Percentiles rank a stretch among this genome's conserved stretches.
Evolutionary conservation across 345 rosid species (phyloP).

Genomic region (Capsella bursapastoris): DNA sequence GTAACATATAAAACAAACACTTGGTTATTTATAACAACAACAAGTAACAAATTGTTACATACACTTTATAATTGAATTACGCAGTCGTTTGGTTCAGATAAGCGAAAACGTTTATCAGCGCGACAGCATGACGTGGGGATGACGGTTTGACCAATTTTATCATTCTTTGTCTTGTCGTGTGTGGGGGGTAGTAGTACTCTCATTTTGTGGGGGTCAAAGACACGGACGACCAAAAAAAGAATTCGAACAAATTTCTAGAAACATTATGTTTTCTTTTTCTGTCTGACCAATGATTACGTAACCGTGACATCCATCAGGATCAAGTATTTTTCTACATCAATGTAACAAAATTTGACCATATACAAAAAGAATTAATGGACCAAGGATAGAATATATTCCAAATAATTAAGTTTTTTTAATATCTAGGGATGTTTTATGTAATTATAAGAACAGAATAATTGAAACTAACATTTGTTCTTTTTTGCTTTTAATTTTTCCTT

Average conservation of each 20-base stretch:
- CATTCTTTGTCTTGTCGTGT: neutral
- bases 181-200: too few species aligned
- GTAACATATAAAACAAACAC: too few species aligned
- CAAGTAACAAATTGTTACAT: too few species aligned
- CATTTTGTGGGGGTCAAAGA: constrained; percentile 1
- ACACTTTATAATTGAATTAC: neutral
- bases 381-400: neutral
- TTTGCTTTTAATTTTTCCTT: too few species aligned
- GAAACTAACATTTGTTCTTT: too few species aligned
- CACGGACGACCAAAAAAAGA: neutral
- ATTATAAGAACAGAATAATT: too few species aligned
- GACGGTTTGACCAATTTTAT: neutral
- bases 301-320: constrained; percentile 3
- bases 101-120: constrained; percentile 20
- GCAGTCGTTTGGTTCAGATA: neutral
- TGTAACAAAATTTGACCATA: constrained; percentile 14
- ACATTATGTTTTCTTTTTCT: neutral
- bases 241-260: neutral
- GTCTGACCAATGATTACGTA: constrained; percentile 32
- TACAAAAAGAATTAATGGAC: neutral
- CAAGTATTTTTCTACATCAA: neutral
- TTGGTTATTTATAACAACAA: too few species aligned
- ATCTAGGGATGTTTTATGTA: too few species aligned
- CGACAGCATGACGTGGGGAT: constrained; percentile 21
- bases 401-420: neutral